phyloP scores from a whole-genome alignment of 768 basidiomycete species.

The Lactifluus volemus region DNA sequence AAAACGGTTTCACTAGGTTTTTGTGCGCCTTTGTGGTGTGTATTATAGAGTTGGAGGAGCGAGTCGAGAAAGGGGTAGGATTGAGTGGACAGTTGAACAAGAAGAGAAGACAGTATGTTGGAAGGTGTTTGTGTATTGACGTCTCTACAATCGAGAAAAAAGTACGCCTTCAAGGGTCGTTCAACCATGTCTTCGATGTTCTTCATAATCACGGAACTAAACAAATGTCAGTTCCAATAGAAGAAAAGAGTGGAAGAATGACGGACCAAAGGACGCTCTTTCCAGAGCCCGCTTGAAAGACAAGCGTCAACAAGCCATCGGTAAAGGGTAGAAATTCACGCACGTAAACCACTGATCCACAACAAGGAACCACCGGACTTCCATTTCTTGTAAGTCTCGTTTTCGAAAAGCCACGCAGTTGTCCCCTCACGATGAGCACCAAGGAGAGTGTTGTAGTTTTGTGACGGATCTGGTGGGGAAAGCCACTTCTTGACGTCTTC shows the following conservation, averaged over 20 bases:
- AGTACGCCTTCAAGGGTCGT: not conserved
- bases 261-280: slow-evolving; percentile 8
- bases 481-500: not conserved
- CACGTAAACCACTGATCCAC: slow-evolving; percentile 6
- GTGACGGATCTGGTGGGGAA: not conserved
- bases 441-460: not conserved
- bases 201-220: not conserved
- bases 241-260: not conserved
- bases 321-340: not conserved
- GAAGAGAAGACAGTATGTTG: not conserved
- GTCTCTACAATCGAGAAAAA: not conserved
- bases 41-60: not conserved
- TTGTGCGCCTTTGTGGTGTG: not conserved
- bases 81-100: not conserved
- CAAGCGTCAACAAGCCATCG: not conserved
- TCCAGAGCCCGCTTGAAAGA: not conserved
- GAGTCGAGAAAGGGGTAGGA: not conserved
- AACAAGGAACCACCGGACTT: not conserved
- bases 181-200: not conserved
- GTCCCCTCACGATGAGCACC: not conserved
- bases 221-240: not conserved
- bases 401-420: not conserved
- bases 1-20: not conserved
- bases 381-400: not conserved
- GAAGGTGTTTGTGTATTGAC: not conserved